Percentiles rank a stretch among this genome's conserved stretches.
These are phyloP conservation scores for Paraurostyla sp. DNA, from an alignment of 73 alveolate species.

Conservation along the genomic window DNA sequence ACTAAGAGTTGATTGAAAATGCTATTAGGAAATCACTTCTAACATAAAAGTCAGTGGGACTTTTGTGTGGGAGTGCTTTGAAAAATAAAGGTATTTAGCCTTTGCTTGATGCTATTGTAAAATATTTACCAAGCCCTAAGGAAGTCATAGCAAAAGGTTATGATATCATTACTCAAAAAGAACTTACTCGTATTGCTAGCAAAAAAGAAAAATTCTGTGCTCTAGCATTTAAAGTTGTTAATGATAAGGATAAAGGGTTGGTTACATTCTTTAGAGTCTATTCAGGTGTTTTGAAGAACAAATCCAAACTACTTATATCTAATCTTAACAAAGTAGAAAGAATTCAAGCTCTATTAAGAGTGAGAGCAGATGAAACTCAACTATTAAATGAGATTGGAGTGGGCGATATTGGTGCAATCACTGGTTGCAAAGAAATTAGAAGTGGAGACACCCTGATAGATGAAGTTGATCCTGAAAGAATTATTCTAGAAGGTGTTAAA, in stretches of 20 bases:
- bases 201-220: slow-evolving; percentile 85
- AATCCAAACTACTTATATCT: slow-evolving; percentile 37
- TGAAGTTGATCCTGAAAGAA: slow-evolving; percentile 72
- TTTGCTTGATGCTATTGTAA: slow-evolving; percentile 80
- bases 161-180: not conserved
- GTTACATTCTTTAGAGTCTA: slow-evolving; percentile 87
- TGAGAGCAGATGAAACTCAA: slow-evolving; percentile 88
- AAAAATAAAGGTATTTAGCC: slow-evolving; percentile 92
- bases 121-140: slow-evolving; percentile 86
- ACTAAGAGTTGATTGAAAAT: slow-evolving; percentile 27
- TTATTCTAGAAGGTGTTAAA: slow-evolving; percentile 77
- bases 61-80: slow-evolving; percentile 89
- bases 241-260: slow-evolving; percentile 82
- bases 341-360: slow-evolving; percentile 72
- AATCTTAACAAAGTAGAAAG: slow-evolving; percentile 66
- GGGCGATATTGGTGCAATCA: slow-evolving; percentile 93
- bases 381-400: slow-evolving; percentile 72
- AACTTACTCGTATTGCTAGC: slow-evolving; percentile 10
- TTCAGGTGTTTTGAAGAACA: slow-evolving; percentile 76
- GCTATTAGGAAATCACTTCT: slow-evolving; percentile 73
- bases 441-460: slow-evolving; percentile 85
- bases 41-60: slow-evolving; percentile 76
- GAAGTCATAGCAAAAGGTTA: slow-evolving; percentile 67
- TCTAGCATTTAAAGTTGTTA: slow-evolving; percentile 85
- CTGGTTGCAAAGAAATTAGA: slow-evolving; percentile 73